Percentiles rank a stretch among this genome's conserved stretches.
Evolutionary conservation across 2,329 filamentous ascomycete species (phyloP).

Genomic region (Byssoonygena ceratinophila): DNA sequence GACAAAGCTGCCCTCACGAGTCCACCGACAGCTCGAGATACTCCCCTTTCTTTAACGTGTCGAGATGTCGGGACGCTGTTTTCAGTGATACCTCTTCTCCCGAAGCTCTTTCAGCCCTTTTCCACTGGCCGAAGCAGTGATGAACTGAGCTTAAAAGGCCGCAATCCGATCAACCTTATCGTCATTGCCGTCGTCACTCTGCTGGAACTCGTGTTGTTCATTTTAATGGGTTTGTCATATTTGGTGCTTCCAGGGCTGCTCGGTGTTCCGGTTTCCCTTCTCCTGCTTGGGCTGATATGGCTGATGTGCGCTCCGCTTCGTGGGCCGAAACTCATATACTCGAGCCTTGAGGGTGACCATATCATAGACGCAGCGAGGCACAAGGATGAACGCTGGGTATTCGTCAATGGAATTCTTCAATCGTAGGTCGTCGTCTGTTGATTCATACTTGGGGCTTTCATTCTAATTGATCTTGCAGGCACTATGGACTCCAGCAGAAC

Average conservation of each 20-base stretch:
- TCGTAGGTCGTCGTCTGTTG: constrained; percentile 11
- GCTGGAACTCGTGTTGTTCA: constrained; percentile 10
- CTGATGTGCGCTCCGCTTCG: constrained; percentile 13
- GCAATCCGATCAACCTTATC: constrained; percentile 12
- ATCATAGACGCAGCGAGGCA: neutral
- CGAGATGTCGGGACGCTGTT: constrained; percentile 14
- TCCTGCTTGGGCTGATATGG: constrained; percentile 8
- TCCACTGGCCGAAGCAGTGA: constrained; percentile 6
- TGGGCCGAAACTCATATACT: constrained; percentile 9
- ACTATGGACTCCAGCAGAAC: constrained; percentile 60
- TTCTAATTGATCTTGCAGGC: constrained; percentile 18
- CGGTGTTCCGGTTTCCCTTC: constrained; percentile 4
- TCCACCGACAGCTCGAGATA: constrained; percentile 15
- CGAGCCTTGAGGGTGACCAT: neutral
- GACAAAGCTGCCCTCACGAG: constrained; percentile 12
- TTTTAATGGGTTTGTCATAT: neutral
- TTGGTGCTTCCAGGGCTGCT: constrained; percentile 14
- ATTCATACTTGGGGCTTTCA: neutral
- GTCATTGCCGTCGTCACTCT: constrained; percentile 9
- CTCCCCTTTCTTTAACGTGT: constrained; percentile 10
- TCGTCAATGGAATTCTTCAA: constrained; percentile 17
- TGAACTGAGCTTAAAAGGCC: constrained; percentile 12
- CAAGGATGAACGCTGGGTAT: constrained; percentile 17
- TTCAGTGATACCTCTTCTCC: constrained; percentile 12
- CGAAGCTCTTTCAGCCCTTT: constrained; percentile 13